Evolutionary conservation across 2,329 filamentous ascomycete genomes (phyloP).

Genomic region (Botrytis aclada): DNA sequence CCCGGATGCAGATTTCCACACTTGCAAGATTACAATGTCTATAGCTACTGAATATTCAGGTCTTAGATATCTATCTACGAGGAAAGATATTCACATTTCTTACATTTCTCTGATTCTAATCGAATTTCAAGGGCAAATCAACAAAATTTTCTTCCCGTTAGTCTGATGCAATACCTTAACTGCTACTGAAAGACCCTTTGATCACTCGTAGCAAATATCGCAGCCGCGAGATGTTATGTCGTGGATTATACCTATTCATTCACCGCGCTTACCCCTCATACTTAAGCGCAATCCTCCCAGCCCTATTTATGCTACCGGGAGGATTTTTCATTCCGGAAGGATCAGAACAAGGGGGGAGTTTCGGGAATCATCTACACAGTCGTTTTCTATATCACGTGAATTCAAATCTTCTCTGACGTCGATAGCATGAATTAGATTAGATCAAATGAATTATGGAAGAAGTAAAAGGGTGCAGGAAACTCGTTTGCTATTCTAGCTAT

Average conservation of each 20-base stretch:
- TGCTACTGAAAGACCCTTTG: too few species aligned
- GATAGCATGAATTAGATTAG: not conserved
- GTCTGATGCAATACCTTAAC: not conserved
- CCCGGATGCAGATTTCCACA: not conserved
- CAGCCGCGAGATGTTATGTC: not conserved
- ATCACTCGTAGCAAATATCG: not conserved
- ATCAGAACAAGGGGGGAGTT: not conserved
- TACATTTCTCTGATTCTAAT: not conserved
- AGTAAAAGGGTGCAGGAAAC: not conserved
- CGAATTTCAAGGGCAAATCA: not conserved
- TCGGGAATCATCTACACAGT: not conserved
- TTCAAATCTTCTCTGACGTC: not conserved
- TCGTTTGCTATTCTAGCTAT: not conserved
- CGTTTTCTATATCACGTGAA: not conserved
- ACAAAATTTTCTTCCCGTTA: not conserved
- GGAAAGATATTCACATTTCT: not conserved
- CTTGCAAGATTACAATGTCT: not conserved
- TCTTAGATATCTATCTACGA: too few species aligned
- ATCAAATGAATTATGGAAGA: not conserved
- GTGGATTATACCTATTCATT: not conserved
- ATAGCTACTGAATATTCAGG: not conserved
- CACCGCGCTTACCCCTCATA: not conserved
- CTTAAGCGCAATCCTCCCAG: not conserved
- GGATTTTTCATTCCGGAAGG: conserved; percentile 8
- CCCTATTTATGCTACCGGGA: not conserved